phyloP scores from a whole-genome alignment of 192 early-diverging fungal species.

The Coemansia sp. region DNA sequence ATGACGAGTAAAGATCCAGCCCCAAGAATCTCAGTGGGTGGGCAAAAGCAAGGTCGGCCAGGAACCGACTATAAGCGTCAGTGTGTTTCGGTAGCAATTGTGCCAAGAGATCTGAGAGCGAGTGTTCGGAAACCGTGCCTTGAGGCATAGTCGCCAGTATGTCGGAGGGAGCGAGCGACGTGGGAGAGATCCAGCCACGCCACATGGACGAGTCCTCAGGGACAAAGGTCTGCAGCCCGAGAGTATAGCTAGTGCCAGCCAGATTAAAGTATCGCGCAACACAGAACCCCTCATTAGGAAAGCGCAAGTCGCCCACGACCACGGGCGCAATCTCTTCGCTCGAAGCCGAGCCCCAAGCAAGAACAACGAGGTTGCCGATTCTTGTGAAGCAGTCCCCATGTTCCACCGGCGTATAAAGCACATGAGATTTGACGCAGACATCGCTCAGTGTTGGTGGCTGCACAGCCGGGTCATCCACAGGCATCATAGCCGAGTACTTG shows the following conservation, averaged over 20 bases:
- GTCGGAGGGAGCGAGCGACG: background rate
- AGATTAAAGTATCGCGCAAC: conserved; percentile 14
- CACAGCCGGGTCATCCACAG: conserved; percentile 16
- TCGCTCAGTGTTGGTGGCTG: conserved; percentile 7
- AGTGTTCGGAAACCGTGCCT: background rate
- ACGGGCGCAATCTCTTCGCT: background rate
- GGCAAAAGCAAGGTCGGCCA: background rate
- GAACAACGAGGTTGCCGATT: conserved; percentile 17
- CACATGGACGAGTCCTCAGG: background rate
- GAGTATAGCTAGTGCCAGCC: background rate
- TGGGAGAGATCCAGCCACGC: conserved; percentile 13
- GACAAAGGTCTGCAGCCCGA: background rate
- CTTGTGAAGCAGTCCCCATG: background rate
- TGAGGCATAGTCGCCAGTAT: background rate
- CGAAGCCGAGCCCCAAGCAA: conserved; percentile 7
- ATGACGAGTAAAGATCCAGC: background rate
- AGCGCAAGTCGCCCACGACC: background rate
- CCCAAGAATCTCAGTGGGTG: background rate
- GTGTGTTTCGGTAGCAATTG: background rate
- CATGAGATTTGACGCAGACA: conserved; percentile 13
- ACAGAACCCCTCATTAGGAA: conserved; percentile 4
- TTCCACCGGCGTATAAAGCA: background rate
- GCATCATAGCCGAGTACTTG: conserved; percentile 42
- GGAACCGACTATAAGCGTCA: background rate
- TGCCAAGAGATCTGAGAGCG: background rate